Conservation (phyloP, 2,329 filamentous ascomycete species). For the Ceratocystis alfenasii region DNA sequence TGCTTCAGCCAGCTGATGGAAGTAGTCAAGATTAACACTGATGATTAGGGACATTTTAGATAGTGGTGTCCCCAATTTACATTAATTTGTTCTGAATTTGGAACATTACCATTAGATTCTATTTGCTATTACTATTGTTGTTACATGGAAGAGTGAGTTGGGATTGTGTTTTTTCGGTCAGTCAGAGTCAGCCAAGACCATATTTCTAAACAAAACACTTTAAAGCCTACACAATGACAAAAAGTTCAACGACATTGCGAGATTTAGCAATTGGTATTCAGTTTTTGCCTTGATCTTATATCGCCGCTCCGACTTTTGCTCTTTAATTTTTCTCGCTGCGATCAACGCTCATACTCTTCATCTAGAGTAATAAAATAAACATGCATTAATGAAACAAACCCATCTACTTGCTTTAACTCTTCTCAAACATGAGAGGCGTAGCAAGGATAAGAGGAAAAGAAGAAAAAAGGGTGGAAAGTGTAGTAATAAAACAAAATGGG, state of each 20-base stretch:
- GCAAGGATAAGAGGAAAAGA: background rate
- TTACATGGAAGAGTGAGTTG: constrained; percentile 8
- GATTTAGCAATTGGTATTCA: constrained; percentile 8
- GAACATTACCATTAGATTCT: constrained; percentile 15
- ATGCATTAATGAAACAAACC: background rate
- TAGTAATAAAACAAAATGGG: constrained; percentile 15
- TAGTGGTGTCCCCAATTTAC: background rate
- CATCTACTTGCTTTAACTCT: background rate
- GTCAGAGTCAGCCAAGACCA: background rate
- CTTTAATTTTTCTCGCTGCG: background rate
- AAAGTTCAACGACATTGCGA: background rate
- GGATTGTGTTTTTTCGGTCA: constrained; percentile 3
- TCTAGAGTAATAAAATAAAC: constrained; percentile 2
- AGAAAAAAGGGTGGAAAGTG: background rate
- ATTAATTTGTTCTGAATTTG: constrained; percentile 24
- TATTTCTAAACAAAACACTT: background rate
- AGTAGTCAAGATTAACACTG: background rate
- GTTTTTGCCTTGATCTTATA: background rate
- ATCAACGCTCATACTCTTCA: background rate
- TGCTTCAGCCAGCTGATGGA: background rate
- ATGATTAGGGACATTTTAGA: background rate
- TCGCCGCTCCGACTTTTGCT: background rate
- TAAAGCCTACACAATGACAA: background rate
- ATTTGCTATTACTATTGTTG: background rate
- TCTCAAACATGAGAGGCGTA: background rate